These are phyloP conservation scores for Daedaleopsis nitida DNA, from an alignment of 768 basidiomycete species.

Conservation along the genomic window DNA sequence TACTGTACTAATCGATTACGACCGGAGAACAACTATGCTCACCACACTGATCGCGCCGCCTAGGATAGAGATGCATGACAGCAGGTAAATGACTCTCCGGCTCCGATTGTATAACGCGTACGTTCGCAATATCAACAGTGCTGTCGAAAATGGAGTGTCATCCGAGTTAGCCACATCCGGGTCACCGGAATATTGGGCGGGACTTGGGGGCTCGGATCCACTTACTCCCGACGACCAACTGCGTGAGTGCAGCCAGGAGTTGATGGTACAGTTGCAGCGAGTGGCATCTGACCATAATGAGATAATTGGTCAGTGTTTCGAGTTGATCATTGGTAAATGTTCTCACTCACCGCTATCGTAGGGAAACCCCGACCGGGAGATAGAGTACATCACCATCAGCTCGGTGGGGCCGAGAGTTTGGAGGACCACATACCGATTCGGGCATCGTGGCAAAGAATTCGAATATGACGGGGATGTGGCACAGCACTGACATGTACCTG, in stretches of 20 bases:
- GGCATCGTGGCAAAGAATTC: not conserved
- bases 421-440: not conserved
- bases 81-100: slow-evolving; percentile 10
- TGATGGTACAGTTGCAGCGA: slow-evolving; percentile 6
- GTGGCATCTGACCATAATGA: not conserved
- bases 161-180: not conserved
- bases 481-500: slow-evolving; percentile 21
- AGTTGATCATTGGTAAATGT: not conserved
- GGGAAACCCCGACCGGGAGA: not conserved
- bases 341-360: not conserved
- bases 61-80: not conserved
- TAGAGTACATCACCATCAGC: not conserved
- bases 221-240: not conserved
- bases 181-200: not conserved
- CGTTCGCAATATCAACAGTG: slow-evolving; percentile 21
- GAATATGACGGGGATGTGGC: slow-evolving; percentile 18
- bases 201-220: not conserved
- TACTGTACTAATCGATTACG: not conserved
- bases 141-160: slow-evolving; percentile 14
- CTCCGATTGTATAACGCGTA: slow-evolving; percentile 24
- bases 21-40: not conserved
- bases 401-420: too few relatives aligned
- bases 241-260: slow-evolving; percentile 4
- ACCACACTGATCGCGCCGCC: not conserved
- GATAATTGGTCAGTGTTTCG: not conserved